Percentiles rank a stretch among this genome's conserved stretches.
phyloP scores from a whole-genome alignment of 495 filamentous ascomycete genomes.

The Penicillium bovifimosum region DNA sequence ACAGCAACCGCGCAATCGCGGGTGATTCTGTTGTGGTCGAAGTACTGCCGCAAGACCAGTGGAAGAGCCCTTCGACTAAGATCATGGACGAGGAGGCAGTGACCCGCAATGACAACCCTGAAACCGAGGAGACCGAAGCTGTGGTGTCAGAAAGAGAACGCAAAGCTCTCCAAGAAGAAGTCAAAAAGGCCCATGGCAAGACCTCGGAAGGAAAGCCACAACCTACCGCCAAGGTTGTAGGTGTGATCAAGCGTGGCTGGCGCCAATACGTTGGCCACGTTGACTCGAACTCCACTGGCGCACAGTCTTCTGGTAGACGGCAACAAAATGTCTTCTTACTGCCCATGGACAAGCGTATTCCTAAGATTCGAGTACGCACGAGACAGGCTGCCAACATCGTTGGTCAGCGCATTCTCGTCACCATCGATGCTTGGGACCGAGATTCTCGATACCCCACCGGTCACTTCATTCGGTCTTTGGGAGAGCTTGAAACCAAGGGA shows the following conservation, averaged over 20 bases:
- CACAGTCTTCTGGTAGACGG: conserved; percentile 63
- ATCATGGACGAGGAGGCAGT: conserved; percentile 92
- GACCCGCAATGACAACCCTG: conserved; percentile 88
- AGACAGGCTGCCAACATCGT: conserved; percentile 81
- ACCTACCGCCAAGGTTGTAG: conserved; percentile 89
- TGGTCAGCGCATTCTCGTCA: conserved; percentile 89
- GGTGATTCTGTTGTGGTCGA: conserved; percentile 92
- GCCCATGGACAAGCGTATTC: conserved; percentile 95
- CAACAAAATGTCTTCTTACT: conserved; percentile 92
- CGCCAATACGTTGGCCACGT: conserved; percentile 95
- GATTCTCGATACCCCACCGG: conserved; percentile 88
- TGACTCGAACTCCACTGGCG: conserved; percentile 75
- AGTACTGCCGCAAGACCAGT: conserved; percentile 86
- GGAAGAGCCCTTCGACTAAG: conserved; percentile 92
- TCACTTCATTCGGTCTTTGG: conserved; percentile 89
- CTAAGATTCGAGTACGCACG: conserved; percentile 89
- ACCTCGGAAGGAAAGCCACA: conserved; percentile 72
- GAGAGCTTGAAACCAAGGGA: conserved; percentile 89
- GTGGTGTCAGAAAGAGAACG: conserved; percentile 81
- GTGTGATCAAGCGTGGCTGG: conserved; percentile 92
- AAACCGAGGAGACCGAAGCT: conserved; percentile 67
- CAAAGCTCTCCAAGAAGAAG: conserved; percentile 81
- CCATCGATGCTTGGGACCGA: conserved; percentile 92
- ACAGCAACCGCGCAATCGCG: conserved; percentile 88
- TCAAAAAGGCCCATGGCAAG: conserved; percentile 76